Conservation (phyloP, 2,329 filamentous ascomycete genomes). For the Paecilomyces niveus region DNA sequence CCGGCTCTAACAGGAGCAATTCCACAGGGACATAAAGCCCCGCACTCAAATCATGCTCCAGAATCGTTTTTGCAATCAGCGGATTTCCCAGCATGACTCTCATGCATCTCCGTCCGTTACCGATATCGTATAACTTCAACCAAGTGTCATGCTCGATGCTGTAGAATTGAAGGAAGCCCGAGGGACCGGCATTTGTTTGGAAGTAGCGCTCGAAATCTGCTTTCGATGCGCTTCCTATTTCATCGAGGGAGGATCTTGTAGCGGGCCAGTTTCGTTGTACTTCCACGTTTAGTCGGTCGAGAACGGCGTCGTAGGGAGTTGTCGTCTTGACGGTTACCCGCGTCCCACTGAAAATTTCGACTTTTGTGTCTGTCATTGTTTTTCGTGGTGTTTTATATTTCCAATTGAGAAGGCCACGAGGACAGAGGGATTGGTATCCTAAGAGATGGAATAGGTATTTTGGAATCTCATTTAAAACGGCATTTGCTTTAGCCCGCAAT, state of each 20-base stretch:
- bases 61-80: background rate
- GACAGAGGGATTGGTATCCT: background rate
- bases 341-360: background rate
- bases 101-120: background rate
- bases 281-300: background rate
- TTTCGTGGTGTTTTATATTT: background rate
- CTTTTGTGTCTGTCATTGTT: background rate
- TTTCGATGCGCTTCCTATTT: background rate
- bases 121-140: background rate
- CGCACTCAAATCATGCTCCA: background rate
- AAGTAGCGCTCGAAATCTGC: background rate
- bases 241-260: background rate
- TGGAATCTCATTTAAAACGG: too few species aligned
- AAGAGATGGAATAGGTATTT: background rate
- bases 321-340: background rate
- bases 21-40: background rate
- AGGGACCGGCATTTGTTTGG: background rate
- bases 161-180: background rate
- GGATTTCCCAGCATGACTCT: background rate
- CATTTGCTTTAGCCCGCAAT: too few species aligned
- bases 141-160: background rate
- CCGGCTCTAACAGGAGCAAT: background rate
- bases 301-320: background rate
- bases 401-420: background rate
- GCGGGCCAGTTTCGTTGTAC: background rate